Percentiles rank a stretch among this genome's conserved stretches.
Evolutionary conservation across 2,329 filamentous ascomycete species (phyloP).

Genomic region (Talaromyces sp.): DNA sequence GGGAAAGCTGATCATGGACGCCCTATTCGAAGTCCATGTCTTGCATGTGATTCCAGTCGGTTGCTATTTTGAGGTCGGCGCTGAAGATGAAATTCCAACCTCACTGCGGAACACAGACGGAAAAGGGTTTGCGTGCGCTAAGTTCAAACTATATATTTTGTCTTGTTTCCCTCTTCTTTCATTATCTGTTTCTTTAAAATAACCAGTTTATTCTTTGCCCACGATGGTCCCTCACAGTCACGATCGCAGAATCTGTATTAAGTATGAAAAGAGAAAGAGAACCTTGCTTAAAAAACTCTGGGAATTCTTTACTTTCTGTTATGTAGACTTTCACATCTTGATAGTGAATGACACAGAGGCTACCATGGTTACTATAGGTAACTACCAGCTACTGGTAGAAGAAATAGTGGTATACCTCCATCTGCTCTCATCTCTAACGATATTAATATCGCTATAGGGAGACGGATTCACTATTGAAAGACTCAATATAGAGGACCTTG

Average conservation of each 20-base stretch:
- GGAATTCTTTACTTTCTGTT: neutral
- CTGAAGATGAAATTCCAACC: conserved; percentile 13
- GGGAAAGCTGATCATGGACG: conserved; percentile 19
- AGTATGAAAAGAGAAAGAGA: neutral
- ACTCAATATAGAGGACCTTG: neutral
- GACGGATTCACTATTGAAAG: conserved; percentile 2
- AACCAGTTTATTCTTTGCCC: neutral
- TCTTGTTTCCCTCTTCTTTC: neutral
- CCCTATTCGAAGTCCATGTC: conserved; percentile 16
- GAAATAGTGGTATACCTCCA: neutral
- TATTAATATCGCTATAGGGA: neutral
- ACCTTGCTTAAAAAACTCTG: conserved; percentile 2
- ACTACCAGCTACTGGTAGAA: neutral
- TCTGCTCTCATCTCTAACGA: neutral
- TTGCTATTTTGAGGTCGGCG: conserved; percentile 3
- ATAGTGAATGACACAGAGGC: conserved; percentile 1
- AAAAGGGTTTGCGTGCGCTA: conserved; percentile 6
- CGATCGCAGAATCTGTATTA: neutral
- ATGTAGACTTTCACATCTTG: neutral
- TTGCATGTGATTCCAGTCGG: conserved; percentile 14
- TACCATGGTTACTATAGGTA: neutral
- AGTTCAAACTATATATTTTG: neutral
- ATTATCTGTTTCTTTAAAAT: neutral
- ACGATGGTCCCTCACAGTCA: neutral
- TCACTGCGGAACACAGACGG: neutral